Base-by-base conservation (phyloP, 345 rosid species). In the Boechera retrofracta region DNA sequence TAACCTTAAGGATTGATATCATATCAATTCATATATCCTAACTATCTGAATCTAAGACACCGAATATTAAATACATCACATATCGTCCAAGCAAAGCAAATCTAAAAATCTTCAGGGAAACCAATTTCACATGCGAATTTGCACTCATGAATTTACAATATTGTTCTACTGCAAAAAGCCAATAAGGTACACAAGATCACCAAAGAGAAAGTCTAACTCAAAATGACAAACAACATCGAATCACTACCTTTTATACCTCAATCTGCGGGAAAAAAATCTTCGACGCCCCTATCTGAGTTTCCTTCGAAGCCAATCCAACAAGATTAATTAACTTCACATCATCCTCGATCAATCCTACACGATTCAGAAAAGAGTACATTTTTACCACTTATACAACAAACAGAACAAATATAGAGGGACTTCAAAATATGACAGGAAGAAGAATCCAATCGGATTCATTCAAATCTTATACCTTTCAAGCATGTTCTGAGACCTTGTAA, bases 401-500 rank as follows among this genome's bases (percentile, higher is more conserved):
- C 48, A 56, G 45, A 49, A 33, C 32, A 36, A 53, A 49, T 29
- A 49, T 8, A 16, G 7, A 57, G 1, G 15, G 33, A 38, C 1
- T 26, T 35, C 6, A 64, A 41, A 69, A 35, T 10, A 45, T 51
- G 39, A 33, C 0, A 54, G 8, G 15, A 68, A 38, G 35, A 48
- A 64, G 54, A 71, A 73, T 1, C 54, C 16, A 61, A 51, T 58
- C 62, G 2, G 56, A 72, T 47, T 10, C 54, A 67, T 49, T 7
- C 44, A 68, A n/a, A 36, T 38, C 7, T 58, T 51, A 57, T 9
- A 86, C 91, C 91, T 83, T 86, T 54, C 74, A 58, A 53, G 80
- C 79, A 79, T 78, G 72, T 21, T 81, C 86, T 24, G 84, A 78
- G 56, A 88, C 85, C 70, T 76, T 86, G 72, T 88, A 90, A 24